Conservation (phyloP, 768 basidiomycete genomes). For the Kwoniella dejecticola region DNA sequence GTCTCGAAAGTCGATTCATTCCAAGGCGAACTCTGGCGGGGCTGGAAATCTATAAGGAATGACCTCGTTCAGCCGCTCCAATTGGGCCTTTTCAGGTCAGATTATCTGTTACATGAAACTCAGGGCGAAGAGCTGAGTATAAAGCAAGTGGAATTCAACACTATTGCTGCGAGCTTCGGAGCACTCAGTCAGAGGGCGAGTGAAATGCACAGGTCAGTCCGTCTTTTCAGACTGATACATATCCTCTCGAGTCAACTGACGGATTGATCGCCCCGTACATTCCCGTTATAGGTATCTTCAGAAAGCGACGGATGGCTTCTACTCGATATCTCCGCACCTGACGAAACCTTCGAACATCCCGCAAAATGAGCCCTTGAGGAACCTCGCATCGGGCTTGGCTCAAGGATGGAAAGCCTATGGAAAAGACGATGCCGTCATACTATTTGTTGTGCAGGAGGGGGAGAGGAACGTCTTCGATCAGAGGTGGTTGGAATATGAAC, state of each 20-base stretch:
- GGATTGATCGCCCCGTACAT: too few relatives aligned
- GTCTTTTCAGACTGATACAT: too few relatives aligned
- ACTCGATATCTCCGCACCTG: slow-evolving; percentile 55
- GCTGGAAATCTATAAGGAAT: slow-evolving; percentile 76
- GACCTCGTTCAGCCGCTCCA: slow-evolving; percentile 70
- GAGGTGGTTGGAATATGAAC: slow-evolving; percentile 79
- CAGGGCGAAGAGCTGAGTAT: slow-evolving; percentile 56
- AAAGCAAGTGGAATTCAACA: slow-evolving; percentile 98
- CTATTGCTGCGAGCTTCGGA: slow-evolving; percentile 90
- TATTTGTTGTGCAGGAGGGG: slow-evolving; percentile 84
- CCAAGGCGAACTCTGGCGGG: slow-evolving; percentile 78
- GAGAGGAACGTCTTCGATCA: slow-evolving; percentile 97
- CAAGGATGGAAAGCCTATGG: slow-evolving; percentile 75
- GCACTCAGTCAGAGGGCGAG: slow-evolving; percentile 60
- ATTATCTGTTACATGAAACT: slow-evolving; percentile 77
- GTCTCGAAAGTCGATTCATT: slow-evolving; percentile 84
- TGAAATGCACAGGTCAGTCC: slow-evolving; percentile 75
- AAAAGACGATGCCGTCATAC: slow-evolving; percentile 60
- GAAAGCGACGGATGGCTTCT: slow-evolving; percentile 67
- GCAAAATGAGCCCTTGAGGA: slow-evolving; percentile 68
- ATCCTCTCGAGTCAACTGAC: background rate
- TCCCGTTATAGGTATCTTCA: slow-evolving; percentile 68
- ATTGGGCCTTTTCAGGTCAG: slow-evolving; percentile 88
- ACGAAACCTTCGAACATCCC: slow-evolving; percentile 64
- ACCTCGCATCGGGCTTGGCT: slow-evolving; percentile 74